Base-by-base conservation (phyloP, 139 green algal genomes). In the Chlorella sp. region DNA sequence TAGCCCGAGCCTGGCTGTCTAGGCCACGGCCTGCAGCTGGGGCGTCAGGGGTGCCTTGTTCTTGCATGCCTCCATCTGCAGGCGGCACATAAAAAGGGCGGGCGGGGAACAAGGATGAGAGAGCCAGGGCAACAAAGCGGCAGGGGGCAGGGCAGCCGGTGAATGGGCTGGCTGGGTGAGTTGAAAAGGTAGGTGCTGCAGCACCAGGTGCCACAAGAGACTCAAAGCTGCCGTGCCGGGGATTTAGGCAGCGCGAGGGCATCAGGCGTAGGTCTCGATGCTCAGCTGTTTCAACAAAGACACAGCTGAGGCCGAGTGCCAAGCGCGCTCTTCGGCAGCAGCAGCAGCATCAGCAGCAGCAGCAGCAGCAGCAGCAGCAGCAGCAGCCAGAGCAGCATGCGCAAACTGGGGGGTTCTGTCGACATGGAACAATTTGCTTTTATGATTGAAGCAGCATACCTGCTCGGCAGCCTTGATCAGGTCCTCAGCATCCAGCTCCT, bases 41-140 rank as follows among this genome's bases (percentile, higher is more conserved):
- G 75, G 57, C 76, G 22, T 3, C 57, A 89, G 75, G 3, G 57
- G 75, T 48, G 75, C 75, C 86, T 19, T 85, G 24, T 66, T 61
- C 75, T 89, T 89, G 14, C 42, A 37, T 0, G 64, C 36, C 36
- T 89, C 86, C 53, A 89, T 89, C 36, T 85, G 77, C 77, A 83
- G 48, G 48, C 48, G 48, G 48, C 48, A 57, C 48, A 57, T 9
- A 9, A 57, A 16, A 57, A 57, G 48, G 9, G 48, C 5, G 48
- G 48, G 48, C 9, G 48, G 7, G 48, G 9, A 57, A 57, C 48
- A 57, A 57, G 48, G 48, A 9, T 57, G 7, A 57, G 7, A 57
- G 48, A 9, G 48, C 48, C 48, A 57, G 48, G 48, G 48, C 48
- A 57, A 36, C 68, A 3, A 4, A 37, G 68, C 28, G 68, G 64